These are phyloP conservation scores for Aotearoamyces nothofagi DNA, from an alignment of 2,329 filamentous ascomycete species.

Conservation along the genomic window DNA sequence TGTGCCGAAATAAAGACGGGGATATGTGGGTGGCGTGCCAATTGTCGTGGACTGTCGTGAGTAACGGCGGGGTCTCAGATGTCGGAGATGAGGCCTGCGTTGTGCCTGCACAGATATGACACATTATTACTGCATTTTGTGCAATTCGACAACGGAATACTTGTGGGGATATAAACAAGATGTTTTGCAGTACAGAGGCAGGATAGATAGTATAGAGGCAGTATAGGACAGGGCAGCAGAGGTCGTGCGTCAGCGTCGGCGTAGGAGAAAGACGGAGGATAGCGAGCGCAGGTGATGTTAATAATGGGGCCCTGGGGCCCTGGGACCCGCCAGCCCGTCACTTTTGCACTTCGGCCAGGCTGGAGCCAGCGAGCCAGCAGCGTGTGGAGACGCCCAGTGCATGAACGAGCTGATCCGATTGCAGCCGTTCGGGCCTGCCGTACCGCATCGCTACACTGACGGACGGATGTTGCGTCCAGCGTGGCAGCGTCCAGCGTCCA, in stretches of 20 bases:
- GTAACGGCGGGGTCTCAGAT: not conserved
- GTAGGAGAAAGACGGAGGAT: too few relatives aligned
- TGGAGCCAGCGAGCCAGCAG: too few relatives aligned
- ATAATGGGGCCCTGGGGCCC: too few relatives aligned
- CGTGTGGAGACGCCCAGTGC: too few relatives aligned
- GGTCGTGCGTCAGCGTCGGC: not conserved
- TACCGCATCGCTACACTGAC: not conserved
- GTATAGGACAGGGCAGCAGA: not conserved
- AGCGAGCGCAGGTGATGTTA: too few relatives aligned
- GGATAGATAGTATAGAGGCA: not conserved
- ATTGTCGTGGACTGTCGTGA: conserved; percentile 1
- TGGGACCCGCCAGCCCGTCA: too few relatives aligned
- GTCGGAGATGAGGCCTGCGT: not conserved
- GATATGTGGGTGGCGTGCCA: too few relatives aligned
- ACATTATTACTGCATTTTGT: not conserved
- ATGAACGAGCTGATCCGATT: too few relatives aligned
- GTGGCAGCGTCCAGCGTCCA: not conserved
- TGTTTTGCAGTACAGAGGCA: not conserved
- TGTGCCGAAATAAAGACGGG: conserved; percentile 7
- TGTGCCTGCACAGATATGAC: too few relatives aligned
- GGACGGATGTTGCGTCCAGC: not conserved
- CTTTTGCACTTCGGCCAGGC: too few relatives aligned
- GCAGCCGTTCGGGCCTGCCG: too few relatives aligned
- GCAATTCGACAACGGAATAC: not conserved
- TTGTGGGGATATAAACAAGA: not conserved